Evolutionary conservation across 2,329 filamentous ascomycete species (phyloP).

Genomic region (Coccinonectria pachysandricola): DNA sequence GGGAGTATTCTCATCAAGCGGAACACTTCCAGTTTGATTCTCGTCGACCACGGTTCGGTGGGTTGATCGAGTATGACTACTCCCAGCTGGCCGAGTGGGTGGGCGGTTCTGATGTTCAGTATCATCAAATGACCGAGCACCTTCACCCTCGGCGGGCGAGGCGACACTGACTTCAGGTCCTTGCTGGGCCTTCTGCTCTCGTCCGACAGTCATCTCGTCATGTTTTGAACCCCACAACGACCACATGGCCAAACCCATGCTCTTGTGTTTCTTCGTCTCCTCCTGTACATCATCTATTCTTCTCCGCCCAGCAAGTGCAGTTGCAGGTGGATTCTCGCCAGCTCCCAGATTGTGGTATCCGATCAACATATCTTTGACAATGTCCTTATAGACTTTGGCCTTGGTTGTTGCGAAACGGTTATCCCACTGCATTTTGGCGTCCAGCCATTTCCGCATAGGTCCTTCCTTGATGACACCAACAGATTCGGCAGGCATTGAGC

Average conservation of each 20-base stretch:
- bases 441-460: conserved; percentile 76
- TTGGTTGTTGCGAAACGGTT: conserved; percentile 59
- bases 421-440: conserved; percentile 63
- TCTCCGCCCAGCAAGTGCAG: conserved; percentile 66
- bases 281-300: conserved; percentile 32
- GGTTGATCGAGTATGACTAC: conserved; percentile 31
- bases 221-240: conserved; percentile 81
- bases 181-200: conserved; percentile 42
- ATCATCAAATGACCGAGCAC: conserved; percentile 31
- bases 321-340: conserved; percentile 72
- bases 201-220: conserved; percentile 61
- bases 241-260: conserved; percentile 74
- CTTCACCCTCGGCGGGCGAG: conserved; percentile 31
- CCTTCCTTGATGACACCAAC: conserved; percentile 73
- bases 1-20: conserved; percentile 29
- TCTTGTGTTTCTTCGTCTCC: conserved; percentile 48
- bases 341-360: conserved; percentile 62
- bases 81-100: conserved; percentile 9
- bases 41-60: conserved; percentile 40
- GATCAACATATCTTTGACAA: conserved; percentile 59
- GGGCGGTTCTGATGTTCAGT: conserved; percentile 29
- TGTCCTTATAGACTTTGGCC: conserved; percentile 60
- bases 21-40: conserved; percentile 31
- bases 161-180: conserved; percentile 22
- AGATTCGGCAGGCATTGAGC: conserved; percentile 47